Percentiles rank a stretch among this genome's conserved stretches.
phyloP scores from a whole-genome alignment of 2,329 filamentous ascomycete species.

The Hortaea sp. region DNA sequence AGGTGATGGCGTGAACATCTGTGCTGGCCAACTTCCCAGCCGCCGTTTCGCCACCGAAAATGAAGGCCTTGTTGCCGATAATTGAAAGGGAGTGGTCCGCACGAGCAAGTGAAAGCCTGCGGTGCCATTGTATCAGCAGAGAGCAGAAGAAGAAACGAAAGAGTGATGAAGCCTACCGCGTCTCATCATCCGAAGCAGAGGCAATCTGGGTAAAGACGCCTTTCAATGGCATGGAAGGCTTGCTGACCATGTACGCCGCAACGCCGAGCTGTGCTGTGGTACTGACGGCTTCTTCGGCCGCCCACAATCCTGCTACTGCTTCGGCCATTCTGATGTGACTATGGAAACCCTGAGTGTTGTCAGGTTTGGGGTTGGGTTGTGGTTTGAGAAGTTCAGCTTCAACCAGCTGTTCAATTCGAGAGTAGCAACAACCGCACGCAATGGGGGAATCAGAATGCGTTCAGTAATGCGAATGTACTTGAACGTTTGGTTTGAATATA shows the following conservation, averaged over 20 bases:
- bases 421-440: no score
- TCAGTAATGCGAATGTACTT: no score
- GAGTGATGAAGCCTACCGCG: conserved; percentile 10
- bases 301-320: conserved; percentile 29
- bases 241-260: conserved; percentile 32
- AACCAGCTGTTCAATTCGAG: no score
- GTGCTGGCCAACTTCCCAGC: conserved; percentile 29
- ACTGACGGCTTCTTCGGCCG: conserved; percentile 31
- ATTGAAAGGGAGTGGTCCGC: conserved; percentile 31
- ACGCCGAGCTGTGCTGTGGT: conserved; percentile 29
- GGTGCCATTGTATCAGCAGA: not conserved
- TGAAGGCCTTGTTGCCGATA: conserved; percentile 33
- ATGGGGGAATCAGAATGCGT: no score
- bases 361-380: no score
- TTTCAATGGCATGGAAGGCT: conserved; percentile 34
- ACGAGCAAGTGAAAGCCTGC: conserved; percentile 19
- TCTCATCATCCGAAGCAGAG: conserved; percentile 26
- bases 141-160: conserved; percentile 1
- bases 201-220: conserved; percentile 33
- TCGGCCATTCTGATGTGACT: conserved; percentile 25
- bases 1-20: conserved; percentile 32
- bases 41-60: conserved; percentile 33
- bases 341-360: no score
- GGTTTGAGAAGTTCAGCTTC: no score
- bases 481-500: no score